Evolutionary conservation across 169 alveolate species (phyloP).

Genomic region (Plasmodium fragile): DNA sequence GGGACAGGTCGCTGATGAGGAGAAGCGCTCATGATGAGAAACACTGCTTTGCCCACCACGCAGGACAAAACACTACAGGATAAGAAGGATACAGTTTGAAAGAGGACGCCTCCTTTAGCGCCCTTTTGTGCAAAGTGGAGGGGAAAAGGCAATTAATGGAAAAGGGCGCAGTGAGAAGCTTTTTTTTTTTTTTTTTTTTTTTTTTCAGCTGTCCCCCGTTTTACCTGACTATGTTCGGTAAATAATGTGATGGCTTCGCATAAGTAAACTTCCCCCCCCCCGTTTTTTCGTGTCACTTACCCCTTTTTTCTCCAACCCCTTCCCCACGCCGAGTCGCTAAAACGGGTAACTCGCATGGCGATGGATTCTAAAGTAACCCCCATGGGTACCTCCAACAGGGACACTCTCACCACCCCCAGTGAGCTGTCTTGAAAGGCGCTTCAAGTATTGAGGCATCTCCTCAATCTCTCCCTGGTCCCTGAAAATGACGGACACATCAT

Average conservation of each 20-base stretch:
- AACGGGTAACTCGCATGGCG: conserved; percentile 16
- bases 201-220: background rate
- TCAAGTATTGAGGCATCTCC: conserved; percentile 24
- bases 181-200: background rate
- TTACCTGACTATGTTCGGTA: background rate
- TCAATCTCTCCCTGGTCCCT: background rate
- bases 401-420: background rate
- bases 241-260: background rate
- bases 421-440: conserved; percentile 7
- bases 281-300: background rate
- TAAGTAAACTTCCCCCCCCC: background rate
- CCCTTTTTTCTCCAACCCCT: background rate
- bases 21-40: background rate
- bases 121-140: background rate
- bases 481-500: conserved; percentile 23
- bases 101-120: background rate
- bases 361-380: background rate
- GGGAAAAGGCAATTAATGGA: background rate
- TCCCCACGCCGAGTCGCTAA: background rate
- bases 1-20: too few species aligned
- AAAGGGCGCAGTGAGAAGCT: background rate
- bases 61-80: background rate
- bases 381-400: background rate
- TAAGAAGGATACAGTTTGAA: background rate
- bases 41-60: background rate